These are phyloP conservation scores for Saccharomyces paradoxus DNA, from an alignment of 805 yeast species.

Conservation along the genomic window DNA sequence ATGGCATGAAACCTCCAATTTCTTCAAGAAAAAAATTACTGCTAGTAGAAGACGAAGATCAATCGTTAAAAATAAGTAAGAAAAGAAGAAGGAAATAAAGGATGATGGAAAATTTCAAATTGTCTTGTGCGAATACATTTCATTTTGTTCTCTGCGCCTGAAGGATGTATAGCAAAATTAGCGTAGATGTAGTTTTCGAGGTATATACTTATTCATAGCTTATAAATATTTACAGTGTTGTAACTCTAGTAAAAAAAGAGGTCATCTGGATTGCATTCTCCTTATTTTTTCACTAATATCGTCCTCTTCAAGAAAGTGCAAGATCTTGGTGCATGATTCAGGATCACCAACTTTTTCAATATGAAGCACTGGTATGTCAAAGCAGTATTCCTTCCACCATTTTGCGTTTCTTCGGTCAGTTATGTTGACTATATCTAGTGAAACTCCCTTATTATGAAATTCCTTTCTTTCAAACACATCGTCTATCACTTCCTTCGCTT, in stretches of 20 bases:
- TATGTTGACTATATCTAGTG: slow-evolving; percentile 46
- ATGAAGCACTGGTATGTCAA: slow-evolving; percentile 74
- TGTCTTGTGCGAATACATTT: background rate
- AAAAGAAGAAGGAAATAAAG: slow-evolving; percentile 10
- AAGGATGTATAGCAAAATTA: background rate
- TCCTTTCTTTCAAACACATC: slow-evolving; percentile 31
- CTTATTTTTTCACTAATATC: slow-evolving; percentile 46
- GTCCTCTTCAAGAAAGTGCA: slow-evolving; percentile 56
- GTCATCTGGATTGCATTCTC: background rate
- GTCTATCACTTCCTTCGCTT: slow-evolving; percentile 47
- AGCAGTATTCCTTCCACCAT: slow-evolving; percentile 68
- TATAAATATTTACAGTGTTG: background rate
- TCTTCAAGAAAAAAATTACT: slow-evolving; percentile 25
- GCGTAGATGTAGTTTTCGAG: background rate
- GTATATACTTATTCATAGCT: background rate
- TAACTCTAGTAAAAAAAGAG: background rate
- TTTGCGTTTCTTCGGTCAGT: slow-evolving; percentile 47
- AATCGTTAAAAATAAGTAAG: slow-evolving; percentile 16
- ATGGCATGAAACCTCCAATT: slow-evolving; percentile 7
- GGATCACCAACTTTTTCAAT: slow-evolving; percentile 41
- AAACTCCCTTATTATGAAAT: slow-evolving; percentile 20
- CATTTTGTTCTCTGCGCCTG: background rate
- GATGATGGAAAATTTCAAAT: background rate
- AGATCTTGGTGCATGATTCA: slow-evolving; percentile 46
- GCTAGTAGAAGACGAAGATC: slow-evolving; percentile 24